Conservation (phyloP, 495 filamentous ascomycete species). For the Thermothielavioides terrestris region DNA sequence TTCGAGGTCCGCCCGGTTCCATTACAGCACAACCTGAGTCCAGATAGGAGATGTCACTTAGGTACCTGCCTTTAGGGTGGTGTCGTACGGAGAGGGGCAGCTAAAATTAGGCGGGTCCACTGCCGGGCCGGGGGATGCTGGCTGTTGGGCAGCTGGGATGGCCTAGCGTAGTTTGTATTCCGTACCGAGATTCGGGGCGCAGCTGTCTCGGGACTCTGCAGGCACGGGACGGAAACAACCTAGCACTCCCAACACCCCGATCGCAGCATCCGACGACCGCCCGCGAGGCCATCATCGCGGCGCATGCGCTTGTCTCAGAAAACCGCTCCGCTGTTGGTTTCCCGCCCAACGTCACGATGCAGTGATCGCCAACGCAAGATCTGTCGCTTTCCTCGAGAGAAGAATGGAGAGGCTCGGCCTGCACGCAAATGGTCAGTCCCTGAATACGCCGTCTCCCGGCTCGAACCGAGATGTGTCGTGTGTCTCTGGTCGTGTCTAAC, state of each 20-base stretch:
- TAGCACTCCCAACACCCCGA: neutral
- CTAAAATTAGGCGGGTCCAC: conserved; percentile 1
- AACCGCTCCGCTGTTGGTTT: neutral
- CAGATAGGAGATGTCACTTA: too few relatives aligned
- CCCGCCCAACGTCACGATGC: conserved; percentile 2
- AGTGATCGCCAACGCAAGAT: neutral
- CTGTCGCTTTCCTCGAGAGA: neutral
- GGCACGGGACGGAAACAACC: neutral
- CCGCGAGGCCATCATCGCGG: too few relatives aligned
- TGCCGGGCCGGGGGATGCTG: neutral
- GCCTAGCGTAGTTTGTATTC: too few relatives aligned
- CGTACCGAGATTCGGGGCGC: neutral
- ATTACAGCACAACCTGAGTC: too few relatives aligned
- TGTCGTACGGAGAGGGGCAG: neutral
- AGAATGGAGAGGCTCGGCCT: conserved; percentile 13
- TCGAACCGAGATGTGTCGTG: too few relatives aligned
- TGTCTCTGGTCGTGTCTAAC: too few relatives aligned
- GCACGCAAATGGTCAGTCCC: conserved; percentile 11
- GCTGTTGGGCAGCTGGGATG: too few relatives aligned
- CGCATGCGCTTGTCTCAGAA: neutral
- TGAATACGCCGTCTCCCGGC: neutral
- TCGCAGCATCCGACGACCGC: too few relatives aligned
- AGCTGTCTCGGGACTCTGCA: neutral
- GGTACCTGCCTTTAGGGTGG: neutral
- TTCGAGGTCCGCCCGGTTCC: too few relatives aligned